Base-by-base conservation (phyloP, 768 basidiomycete genomes). In the Mycena floridula region DNA sequence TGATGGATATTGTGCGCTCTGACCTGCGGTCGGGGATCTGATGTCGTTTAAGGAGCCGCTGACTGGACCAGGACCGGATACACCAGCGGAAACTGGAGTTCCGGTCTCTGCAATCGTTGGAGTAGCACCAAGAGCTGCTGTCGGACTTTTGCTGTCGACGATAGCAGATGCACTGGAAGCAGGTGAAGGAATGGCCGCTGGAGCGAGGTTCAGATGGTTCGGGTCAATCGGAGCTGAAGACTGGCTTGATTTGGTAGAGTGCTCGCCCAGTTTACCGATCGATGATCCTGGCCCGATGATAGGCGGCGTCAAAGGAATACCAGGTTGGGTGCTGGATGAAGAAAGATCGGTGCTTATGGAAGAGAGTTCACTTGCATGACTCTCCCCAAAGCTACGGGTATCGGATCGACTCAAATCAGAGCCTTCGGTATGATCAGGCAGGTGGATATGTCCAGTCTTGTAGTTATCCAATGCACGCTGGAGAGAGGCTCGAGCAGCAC, bases 351-450 rank as follows among this genome's bases (percentile, higher is more conserved):
- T 57, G 40, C 63, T 63, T 42, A 89, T 79, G 51, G 66, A 71
- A 15, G 74, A 73, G 26, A 92, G 70, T 63, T 91, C 89, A 26
- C 65, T 70, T 0, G 84, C 85, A 54, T 92, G 89, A 28, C 81
- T 90, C 62, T 84, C 85, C 16, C 89, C 89, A 56, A 92, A 92
- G 61, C 85, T 89, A 45, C 77, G 77, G 0, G 85, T 86, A 54
- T 91, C 85, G 3, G 82, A 82, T 48, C 82, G 70, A 47, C 73
- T 70, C 30, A 88, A 70, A 56, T 84, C 81, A n/a, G 73, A 63
- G 5, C 69, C 65, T 24, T 39, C 38, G 12, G 61, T 49, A 13
- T 73, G 69, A 9, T 69, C 60, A 28, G 72, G 67, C 9, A 88
- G 67, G 32, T 70, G 70, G 54, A 76, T 72, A 46, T 77, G 71